Evolutionary conservation across 352 stramenopile genomes (phyloP).

Genomic region (Thraustotheca clavata): DNA sequence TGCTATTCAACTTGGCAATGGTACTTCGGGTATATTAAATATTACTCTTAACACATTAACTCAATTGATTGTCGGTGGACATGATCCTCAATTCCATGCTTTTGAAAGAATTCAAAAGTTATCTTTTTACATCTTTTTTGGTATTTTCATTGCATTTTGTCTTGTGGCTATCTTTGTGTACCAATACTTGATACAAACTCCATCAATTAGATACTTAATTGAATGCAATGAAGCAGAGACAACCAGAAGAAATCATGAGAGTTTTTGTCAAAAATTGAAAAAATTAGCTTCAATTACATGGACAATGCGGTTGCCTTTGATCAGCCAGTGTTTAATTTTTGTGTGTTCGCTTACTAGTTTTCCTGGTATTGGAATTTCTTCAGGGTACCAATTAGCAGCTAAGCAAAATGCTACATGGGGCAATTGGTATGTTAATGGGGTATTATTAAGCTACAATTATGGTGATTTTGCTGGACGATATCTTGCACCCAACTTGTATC

Average conservation of each 20-base stretch:
- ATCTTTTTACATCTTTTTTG: constrained; percentile 55
- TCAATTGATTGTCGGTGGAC: constrained; percentile 39
- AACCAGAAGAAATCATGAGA: constrained; percentile 25
- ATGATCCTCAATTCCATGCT: constrained; percentile 27
- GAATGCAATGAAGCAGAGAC: constrained; percentile 32
- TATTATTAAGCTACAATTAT: constrained; percentile 50
- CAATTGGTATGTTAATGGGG: constrained; percentile 20
- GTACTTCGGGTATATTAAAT: constrained; percentile 38
- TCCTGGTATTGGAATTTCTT: constrained; percentile 40
- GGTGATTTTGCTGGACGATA: constrained; percentile 47
- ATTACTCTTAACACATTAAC: constrained; percentile 44
- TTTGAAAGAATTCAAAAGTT: constrained; percentile 30
- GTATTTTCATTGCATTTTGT: constrained; percentile 37
- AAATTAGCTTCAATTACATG: constrained; percentile 38
- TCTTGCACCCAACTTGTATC: constrained; percentile 41
- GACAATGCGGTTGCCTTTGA: constrained; percentile 36
- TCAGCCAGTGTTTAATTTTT: constrained; percentile 44
- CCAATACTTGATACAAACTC: constrained; percentile 26
- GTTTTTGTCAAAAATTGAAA: constrained; percentile 22
- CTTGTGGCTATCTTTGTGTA: constrained; percentile 39
- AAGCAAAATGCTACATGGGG: neutral
- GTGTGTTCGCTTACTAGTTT: constrained; percentile 44
- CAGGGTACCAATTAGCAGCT: constrained; percentile 22
- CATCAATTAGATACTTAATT: constrained; percentile 40
- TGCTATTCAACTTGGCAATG: constrained; percentile 52